phyloP scores from a whole-genome alignment of 2,329 filamentous ascomycete species.

The Beauveria bassiana region DNA sequence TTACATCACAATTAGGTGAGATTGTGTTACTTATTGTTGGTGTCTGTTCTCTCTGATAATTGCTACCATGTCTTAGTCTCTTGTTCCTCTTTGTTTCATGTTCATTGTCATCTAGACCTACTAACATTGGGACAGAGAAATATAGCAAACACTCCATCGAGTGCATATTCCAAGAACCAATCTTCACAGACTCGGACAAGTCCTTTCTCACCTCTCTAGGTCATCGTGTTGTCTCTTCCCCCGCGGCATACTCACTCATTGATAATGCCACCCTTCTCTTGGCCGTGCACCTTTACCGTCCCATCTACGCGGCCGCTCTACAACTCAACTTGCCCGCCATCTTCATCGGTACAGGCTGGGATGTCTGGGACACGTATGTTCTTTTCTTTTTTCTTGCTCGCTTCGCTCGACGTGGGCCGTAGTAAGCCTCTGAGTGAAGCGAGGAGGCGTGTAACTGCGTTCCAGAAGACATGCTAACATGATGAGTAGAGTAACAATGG shows the following conservation, averaged over 20 bases:
- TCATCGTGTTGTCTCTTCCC: conserved; percentile 43
- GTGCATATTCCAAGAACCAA: conserved; percentile 47
- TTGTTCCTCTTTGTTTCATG: neutral
- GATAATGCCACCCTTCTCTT: conserved; percentile 46
- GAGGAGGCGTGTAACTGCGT: neutral
- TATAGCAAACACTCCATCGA: conserved; percentile 23
- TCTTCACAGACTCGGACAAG: conserved; percentile 40
- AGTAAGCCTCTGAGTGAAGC: neutral
- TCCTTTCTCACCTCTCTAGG: conserved; percentile 48
- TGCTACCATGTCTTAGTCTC: neutral
- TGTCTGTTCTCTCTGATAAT: too few relatives aligned
- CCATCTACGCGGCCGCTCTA: conserved; percentile 46
- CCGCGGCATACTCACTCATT: conserved; percentile 44
- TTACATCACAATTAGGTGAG: conserved; percentile 38
- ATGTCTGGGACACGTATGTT: conserved; percentile 43
- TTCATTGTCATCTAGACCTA: too few relatives aligned
- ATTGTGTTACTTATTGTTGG: neutral
- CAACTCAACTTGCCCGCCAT: conserved; percentile 38
- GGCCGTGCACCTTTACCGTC: conserved; percentile 52
- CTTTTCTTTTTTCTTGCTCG: neutral
- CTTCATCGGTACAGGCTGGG: conserved; percentile 49
- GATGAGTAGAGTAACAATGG: neutral
- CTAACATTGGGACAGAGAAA: neutral
- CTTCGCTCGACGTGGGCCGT: neutral
- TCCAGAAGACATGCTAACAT: neutral